Percentiles rank a stretch among this genome's conserved stretches.
These are phyloP conservation scores for Trametes sanguinea DNA, from an alignment of 768 basidiomycete species.

Conservation along the genomic window DNA sequence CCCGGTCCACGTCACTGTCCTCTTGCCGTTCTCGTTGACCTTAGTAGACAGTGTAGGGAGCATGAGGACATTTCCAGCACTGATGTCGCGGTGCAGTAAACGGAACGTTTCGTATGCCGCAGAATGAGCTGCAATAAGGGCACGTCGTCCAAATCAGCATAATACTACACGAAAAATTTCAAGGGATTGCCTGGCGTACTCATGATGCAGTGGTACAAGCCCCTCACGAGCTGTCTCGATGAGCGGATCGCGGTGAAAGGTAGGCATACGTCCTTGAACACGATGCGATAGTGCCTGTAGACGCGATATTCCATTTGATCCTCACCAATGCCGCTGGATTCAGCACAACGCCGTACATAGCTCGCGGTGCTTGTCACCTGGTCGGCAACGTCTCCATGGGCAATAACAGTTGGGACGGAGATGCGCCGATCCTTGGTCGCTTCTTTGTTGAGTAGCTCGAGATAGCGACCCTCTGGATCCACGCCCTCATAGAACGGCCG, in stretches of 20 bases:
- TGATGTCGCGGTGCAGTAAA: conserved; percentile 3
- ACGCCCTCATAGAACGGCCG: not conserved
- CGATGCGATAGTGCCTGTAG: not conserved
- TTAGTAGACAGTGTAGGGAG: not conserved
- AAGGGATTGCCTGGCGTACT: not conserved
- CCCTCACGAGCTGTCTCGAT: not conserved
- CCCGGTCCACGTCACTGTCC: not conserved
- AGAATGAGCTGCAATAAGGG: not conserved
- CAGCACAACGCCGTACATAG: no score
- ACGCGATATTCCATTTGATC: not conserved
- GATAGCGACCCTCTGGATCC: not conserved
- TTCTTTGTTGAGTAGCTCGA: not conserved
- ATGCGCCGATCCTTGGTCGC: no score
- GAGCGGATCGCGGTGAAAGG: not conserved
- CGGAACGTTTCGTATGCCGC: not conserved
- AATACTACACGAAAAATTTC: no score
- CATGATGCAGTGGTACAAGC: not conserved
- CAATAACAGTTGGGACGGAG: not conserved
- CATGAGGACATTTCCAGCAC: not conserved
- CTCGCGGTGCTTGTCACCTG: not conserved
- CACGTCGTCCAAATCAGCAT: not conserved
- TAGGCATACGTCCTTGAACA: not conserved
- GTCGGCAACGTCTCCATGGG: not conserved
- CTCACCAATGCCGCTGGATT: no score
- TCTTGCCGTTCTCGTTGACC: not conserved